These are phyloP conservation scores for Pyricularia sp. DNA, from an alignment of 2,329 filamentous ascomycete species.

Conservation along the genomic window DNA sequence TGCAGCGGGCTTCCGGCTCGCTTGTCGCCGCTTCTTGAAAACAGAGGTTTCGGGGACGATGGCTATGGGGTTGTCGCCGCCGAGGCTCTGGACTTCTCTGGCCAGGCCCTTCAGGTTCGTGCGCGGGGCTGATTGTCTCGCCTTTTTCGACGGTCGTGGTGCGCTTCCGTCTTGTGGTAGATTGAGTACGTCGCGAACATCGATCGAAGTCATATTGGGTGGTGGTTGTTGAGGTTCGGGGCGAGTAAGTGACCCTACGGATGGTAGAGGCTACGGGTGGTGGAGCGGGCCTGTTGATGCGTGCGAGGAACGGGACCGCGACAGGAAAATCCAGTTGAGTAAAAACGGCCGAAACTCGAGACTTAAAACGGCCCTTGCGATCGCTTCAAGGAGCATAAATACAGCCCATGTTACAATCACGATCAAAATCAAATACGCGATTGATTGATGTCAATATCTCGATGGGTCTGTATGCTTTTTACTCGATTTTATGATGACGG, in stretches of 20 bases:
- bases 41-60: slow-evolving; percentile 49
- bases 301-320: not conserved
- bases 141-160: slow-evolving; percentile 61
- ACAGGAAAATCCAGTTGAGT: not conserved
- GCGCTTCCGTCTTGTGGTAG: slow-evolving; percentile 52
- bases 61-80: slow-evolving; percentile 57
- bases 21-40: slow-evolving; percentile 50
- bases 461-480: not conserved
- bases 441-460: not conserved
- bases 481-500: not conserved
- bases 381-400: not conserved
- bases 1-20: slow-evolving; percentile 44
- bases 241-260: not conserved
- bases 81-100: slow-evolving; percentile 55
- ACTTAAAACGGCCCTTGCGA: not conserved
- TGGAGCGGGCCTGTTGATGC: not conserved
- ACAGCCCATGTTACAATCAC: not conserved
- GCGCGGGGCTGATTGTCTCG: slow-evolving; percentile 51
- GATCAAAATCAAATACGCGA: not conserved
- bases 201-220: slow-evolving; percentile 58
- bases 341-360: not conserved
- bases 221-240: not conserved
- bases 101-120: slow-evolving; percentile 52
- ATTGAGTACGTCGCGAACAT: slow-evolving; percentile 84
- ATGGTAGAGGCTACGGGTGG: not conserved